Percentiles rank a stretch among this genome's conserved stretches.
These are phyloP conservation scores for Silene conica DNA, from an alignment of 148 eudicot species.

Conservation along the genomic window DNA sequence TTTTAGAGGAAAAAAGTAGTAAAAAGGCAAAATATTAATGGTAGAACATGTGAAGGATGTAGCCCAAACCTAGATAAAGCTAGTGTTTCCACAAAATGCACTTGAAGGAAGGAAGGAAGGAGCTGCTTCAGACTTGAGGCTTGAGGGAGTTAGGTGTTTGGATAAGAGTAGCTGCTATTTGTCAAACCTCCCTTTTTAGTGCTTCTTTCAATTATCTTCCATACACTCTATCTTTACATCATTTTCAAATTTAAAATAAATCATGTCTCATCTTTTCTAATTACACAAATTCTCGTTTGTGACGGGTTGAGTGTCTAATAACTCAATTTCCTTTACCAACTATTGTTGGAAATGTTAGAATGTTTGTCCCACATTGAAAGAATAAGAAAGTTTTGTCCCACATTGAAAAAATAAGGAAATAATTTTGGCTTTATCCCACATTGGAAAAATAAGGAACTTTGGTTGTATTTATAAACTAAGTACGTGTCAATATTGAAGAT, in stretches of 20 bases:
- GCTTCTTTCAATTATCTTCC: not conserved
- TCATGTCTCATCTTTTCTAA: not conserved
- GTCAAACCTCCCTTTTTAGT: conserved; percentile 15
- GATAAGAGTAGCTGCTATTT: conserved; percentile 12
- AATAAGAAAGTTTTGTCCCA: too few species aligned
- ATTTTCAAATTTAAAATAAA: not conserved
- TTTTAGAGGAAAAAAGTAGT: not conserved
- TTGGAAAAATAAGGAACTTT: too few species aligned
- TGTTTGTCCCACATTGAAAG: too few species aligned
- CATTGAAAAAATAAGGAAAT: too few species aligned
- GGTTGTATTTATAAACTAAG: too few species aligned
- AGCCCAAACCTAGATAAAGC: conserved; percentile 1
- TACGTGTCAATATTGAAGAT: too few species aligned
- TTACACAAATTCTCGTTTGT: too few species aligned
- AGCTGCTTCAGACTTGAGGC: too few species aligned
- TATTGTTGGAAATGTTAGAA: too few species aligned
- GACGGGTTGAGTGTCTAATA: too few species aligned
- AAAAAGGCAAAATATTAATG: not conserved
- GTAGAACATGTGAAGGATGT: conserved; percentile 7
- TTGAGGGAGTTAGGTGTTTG: not conserved
- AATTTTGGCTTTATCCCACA: too few species aligned
- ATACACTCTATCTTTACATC: conserved; percentile 2
- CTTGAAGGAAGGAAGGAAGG: not conserved
- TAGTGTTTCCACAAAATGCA: not conserved
- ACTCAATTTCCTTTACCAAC: too few species aligned